Evolutionary conservation across 2,329 filamentous ascomycete species (phyloP), one percentile per base, ranked within the genome.

Genomic region (Truncatella angustata): DNA sequence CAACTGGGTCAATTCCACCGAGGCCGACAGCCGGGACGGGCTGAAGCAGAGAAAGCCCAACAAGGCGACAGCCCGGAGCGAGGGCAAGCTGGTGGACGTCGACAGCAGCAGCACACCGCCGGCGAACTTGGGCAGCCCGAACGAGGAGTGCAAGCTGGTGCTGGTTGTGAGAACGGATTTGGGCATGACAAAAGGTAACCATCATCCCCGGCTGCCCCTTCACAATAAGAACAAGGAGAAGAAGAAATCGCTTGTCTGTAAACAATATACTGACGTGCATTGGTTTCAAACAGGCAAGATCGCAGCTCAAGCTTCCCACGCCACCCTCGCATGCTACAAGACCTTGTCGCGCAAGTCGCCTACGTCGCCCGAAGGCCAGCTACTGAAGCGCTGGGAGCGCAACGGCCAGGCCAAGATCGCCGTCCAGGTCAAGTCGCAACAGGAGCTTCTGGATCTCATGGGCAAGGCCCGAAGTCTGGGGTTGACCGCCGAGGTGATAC

Each of bases 301-400:
- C 64, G 94, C 91, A 52, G 94, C 94, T 6, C 94, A 97, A 73
- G 93, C 89, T 73, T 89, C 87, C 46, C 94, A 97, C 72, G 94
- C 94, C n/a, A 96, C 93, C 3, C 85, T 99, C 52, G 92, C 93
- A 51, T 97, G 93, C 81, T 99, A 96, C 84, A 97, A 97, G 75
- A 76, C 85, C 54, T 84, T 95, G 58, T 73, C 84, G 52, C 72
- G 76, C 40, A 71, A 74, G 49, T 73, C 78, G 49, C 73, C 80
- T 36, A 70, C 75, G 34, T 77, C 78, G 21, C 70, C 81, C 12
- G 76, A 80, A 43, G 81, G 84, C 51, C 75, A 75, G 39, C 75
- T 96, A 49, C 82, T 99, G 45, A 80, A 80, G 59, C 86, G 87
- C 59, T 99, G 94, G 94, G 94, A 99, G 73, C 78, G 77, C 48